Base-by-base conservation (phyloP, 108 stramenopile species). In the Fistulifera pelliculosa region DNA sequence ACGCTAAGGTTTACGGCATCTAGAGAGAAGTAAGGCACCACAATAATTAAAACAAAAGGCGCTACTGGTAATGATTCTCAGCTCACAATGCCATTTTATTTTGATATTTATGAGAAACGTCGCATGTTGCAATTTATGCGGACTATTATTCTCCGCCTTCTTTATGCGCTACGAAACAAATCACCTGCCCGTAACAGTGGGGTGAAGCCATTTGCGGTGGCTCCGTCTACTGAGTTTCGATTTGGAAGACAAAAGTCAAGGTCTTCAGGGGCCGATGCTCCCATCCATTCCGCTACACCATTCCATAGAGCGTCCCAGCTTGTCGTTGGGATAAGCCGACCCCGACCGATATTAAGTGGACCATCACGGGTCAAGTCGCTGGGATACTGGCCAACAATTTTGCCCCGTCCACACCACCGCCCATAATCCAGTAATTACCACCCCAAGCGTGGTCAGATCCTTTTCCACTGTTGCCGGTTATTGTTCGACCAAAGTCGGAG, bases 321-420 rank as follows among this genome's bases (percentile, higher is more conserved):
- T 2, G 69, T 70, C 5, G 79, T 80, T 4, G 79, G 79, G 6
- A 80, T 70, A 22, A 80, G 47, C 0, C 75, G 63, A 7, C 74
- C 78, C n/a, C 69, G 49, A 19, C 64, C 62, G n/a, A 74, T 44
- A 38, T 54, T 60, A 1, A 49, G 15, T 22, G 21, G 38, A 47
- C 35, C 47, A 0, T 40, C 15, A 54, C 8, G 47, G 17, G 25
- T 39, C 22, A 61, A 52, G 12, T 52, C 50, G 12, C 21, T 18
- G 10, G 61, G 60, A 19, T 62, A 68, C 16, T 12, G 3, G 21
- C 61, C 67, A 31, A 56, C 38, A 39, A 68, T 68, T 10, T 40
- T 47, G 1, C 61, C 67, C 67, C 67, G 28, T 61, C 38, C 0
- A 68, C 38, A 0, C 14, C 10, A 5, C 67, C 67, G 7, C 67